Evolutionary conservation across 2,329 filamentous ascomycete genomes (phyloP).

Genomic region (Aspergillus sp.): DNA sequence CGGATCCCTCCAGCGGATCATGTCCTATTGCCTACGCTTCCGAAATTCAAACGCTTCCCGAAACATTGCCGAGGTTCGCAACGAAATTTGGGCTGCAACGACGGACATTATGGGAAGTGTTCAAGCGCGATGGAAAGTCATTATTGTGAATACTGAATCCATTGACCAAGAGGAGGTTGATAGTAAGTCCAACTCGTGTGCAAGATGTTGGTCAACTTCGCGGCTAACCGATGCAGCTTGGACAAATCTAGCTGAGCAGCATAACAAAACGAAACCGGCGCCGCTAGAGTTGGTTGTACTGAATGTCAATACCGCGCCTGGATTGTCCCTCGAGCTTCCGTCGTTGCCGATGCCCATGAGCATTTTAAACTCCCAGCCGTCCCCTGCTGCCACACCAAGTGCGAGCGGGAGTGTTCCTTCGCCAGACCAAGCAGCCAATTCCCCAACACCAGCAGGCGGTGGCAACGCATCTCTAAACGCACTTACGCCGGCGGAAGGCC

Average conservation of each 20-base stretch:
- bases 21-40: constrained; percentile 46
- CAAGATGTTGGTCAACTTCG: too few species aligned
- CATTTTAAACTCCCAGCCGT: constrained; percentile 22
- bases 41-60: constrained; percentile 21
- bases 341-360: constrained; percentile 23
- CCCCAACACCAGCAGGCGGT: constrained; percentile 27
- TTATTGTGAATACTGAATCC: constrained; percentile 44
- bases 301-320: constrained; percentile 25
- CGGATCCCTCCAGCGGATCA: constrained; percentile 44
- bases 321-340: constrained; percentile 26
- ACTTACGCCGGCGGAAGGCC: constrained; percentile 23
- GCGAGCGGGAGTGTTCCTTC: constrained; percentile 29
- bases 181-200: too few species aligned
- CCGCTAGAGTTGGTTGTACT: constrained; percentile 30
- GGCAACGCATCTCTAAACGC: constrained; percentile 28
- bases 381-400: constrained; percentile 31
- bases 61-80: constrained; percentile 41
- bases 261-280: constrained; percentile 25
- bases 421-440: constrained; percentile 34
- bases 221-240: too few species aligned
- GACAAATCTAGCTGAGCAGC: constrained; percentile 27
- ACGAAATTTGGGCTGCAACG: constrained; percentile 50
- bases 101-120: constrained; percentile 45
- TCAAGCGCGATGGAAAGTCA: constrained; percentile 47
- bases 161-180: constrained; percentile 45